A percentile compares a stretch with the other conserved stretches of the same genome.
Conservation (phyloP, 345 rosid species). For the Firmiana major region DNA sequence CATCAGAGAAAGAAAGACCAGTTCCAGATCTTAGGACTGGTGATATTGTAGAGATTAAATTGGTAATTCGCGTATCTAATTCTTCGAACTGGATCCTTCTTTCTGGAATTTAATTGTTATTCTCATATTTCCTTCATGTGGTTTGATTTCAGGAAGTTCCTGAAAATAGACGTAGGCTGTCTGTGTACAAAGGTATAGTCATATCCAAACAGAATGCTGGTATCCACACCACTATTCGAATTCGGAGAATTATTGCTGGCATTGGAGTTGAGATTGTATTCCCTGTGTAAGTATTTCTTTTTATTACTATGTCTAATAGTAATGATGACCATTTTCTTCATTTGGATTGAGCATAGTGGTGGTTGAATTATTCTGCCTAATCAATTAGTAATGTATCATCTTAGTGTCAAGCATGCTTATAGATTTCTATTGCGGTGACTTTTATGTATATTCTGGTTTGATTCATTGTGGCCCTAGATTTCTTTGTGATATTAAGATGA, state of each 20-base stretch:
- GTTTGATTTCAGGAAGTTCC: slow-evolving; percentile 65
- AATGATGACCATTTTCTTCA: neutral
- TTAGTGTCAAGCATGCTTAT: neutral
- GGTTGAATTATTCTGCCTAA: neutral
- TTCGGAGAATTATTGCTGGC: slow-evolving; percentile 84
- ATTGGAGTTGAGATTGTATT: slow-evolving; percentile 26
- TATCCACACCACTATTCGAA: slow-evolving; percentile 77
- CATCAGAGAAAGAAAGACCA: slow-evolving; percentile 57
- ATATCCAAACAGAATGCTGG: slow-evolving; percentile 88
- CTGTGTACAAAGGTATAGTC: slow-evolving; percentile 81
- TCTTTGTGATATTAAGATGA: neutral
- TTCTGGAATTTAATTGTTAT: neutral
- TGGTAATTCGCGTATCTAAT: slow-evolving; percentile 11
- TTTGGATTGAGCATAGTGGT: neutral
- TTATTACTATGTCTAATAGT: neutral
- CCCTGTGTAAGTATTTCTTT: neutral
- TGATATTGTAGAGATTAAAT: slow-evolving; percentile 52
- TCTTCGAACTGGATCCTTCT: slow-evolving; percentile 1
- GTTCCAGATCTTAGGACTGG: slow-evolving; percentile 82
- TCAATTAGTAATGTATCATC: neutral
- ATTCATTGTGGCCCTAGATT: neutral
- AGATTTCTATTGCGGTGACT: too few species aligned
- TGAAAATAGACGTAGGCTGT: slow-evolving; percentile 65
- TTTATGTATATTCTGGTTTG: too few species aligned
- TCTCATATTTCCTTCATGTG: slow-evolving; percentile 17